Percentiles rank a stretch among this genome's conserved stretches.
Conservation (phyloP, 129 eudicot genomes). For the Pittosporum tobira region DNA sequence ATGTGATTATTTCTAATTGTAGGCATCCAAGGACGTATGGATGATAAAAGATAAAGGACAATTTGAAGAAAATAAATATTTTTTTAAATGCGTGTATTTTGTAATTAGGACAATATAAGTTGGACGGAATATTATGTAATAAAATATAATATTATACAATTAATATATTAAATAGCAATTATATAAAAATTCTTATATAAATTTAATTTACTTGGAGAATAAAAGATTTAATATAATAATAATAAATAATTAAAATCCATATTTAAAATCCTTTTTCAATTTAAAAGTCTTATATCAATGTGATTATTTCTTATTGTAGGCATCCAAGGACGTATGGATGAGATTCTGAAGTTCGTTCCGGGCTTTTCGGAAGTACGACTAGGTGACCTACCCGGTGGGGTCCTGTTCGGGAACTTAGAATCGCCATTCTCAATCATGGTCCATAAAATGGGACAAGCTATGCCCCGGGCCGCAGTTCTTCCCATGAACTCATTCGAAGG, state of each 20-base stretch:
- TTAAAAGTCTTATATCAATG: neutral
- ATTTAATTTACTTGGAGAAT: too few species aligned
- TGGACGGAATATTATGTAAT: too few species aligned
- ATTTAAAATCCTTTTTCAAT: too few species aligned
- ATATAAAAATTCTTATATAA: too few species aligned
- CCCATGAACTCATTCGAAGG: constrained; percentile 28
- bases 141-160: too few species aligned
- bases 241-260: too few species aligned
- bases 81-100: too few species aligned
- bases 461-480: constrained; percentile 44
- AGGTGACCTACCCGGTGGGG: constrained; percentile 42
- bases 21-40: constrained; percentile 26
- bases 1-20: neutral
- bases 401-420: constrained; percentile 35
- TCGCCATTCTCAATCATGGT: constrained; percentile 41
- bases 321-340: constrained; percentile 23
- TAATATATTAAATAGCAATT: too few species aligned
- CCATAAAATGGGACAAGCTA: constrained; percentile 39
- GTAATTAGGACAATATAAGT: too few species aligned
- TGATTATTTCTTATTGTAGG: constrained; percentile 10
- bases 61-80: too few species aligned
- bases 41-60: too few species aligned
- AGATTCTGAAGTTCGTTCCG: constrained; percentile 34
- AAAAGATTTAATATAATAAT: too few species aligned
- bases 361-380: constrained; percentile 32